Percentiles rank a stretch among this genome's conserved stretches.
Conservation (phyloP, 2,329 filamentous ascomycete species). For the Sporothrix pseudoabietina region DNA sequence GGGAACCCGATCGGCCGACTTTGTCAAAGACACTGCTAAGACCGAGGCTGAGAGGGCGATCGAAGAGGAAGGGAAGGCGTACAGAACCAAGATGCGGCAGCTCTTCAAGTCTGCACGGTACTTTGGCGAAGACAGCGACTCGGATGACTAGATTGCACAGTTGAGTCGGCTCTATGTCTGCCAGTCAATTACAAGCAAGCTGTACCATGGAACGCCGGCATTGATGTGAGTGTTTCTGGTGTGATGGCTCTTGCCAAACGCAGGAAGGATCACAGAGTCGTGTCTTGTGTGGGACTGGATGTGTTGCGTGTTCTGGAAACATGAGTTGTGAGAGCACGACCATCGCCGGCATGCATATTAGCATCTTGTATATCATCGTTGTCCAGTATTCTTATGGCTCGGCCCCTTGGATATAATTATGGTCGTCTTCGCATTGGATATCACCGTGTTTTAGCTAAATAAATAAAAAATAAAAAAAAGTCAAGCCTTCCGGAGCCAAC, state of each 20-base stretch:
- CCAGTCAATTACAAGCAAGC: not conserved
- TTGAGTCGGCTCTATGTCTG: not conserved
- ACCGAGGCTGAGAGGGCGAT: constrained; percentile 52
- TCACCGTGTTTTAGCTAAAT: not conserved
- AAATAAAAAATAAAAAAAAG: no score
- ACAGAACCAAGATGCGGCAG: constrained; percentile 70
- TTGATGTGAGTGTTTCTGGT: not conserved
- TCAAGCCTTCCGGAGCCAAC: not conserved
- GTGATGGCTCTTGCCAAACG: not conserved
- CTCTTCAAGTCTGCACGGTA: constrained; percentile 75
- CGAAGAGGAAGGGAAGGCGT: constrained; percentile 60
- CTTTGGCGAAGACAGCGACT: constrained; percentile 42
- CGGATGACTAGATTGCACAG: constrained; percentile 3
- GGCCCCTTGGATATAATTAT: not conserved
- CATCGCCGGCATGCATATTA: not conserved
- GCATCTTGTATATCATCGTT: not conserved
- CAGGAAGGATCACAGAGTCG: not conserved
- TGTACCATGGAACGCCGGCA: not conserved
- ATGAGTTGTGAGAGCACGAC: not conserved
- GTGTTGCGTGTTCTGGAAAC: not conserved
- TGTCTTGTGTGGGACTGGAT: not conserved
- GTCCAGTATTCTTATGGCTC: not conserved
- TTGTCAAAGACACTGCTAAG: constrained; percentile 50
- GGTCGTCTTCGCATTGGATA: not conserved
- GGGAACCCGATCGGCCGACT: constrained; percentile 54